These are phyloP conservation scores for Aspergillus fumigatus DNA, from an alignment of 2,329 filamentous ascomycete genomes.

Conservation along the genomic window DNA sequence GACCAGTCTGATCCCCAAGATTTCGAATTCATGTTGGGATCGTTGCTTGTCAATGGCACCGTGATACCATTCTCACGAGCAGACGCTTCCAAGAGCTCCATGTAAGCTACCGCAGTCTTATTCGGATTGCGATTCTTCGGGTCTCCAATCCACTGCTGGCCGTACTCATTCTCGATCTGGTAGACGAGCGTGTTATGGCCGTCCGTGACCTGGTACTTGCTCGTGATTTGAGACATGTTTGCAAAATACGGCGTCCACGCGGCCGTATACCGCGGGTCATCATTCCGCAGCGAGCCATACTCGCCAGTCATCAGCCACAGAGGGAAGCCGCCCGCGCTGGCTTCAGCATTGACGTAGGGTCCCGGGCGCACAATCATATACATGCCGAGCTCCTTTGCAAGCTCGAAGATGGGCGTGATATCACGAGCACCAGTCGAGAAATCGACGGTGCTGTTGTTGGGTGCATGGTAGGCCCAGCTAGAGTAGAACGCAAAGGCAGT, in stretches of 20 bases:
- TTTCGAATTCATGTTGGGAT: constrained; percentile 55
- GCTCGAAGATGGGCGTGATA: constrained; percentile 49
- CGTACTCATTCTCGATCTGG: constrained; percentile 35
- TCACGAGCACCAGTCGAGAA: constrained; percentile 52
- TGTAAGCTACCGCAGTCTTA: constrained; percentile 37
- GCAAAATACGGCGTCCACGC: constrained; percentile 30
- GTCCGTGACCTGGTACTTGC: constrained; percentile 26
- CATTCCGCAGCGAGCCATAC: constrained; percentile 31
- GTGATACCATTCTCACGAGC: constrained; percentile 55
- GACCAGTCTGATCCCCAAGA: constrained; percentile 60
- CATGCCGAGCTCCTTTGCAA: constrained; percentile 52
- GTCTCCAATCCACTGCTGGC: constrained; percentile 34
- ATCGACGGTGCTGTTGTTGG: constrained; percentile 44
- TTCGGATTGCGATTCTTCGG: constrained; percentile 44
- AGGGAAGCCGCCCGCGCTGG: constrained; percentile 59
- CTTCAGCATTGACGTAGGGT: constrained; percentile 61
- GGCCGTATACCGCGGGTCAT: constrained; percentile 27
- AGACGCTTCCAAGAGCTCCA: constrained; percentile 49
- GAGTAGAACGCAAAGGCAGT: constrained; percentile 47
- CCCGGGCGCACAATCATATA: constrained; percentile 56
- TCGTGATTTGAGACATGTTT: constrained; percentile 26
- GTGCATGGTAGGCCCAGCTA: constrained; percentile 48
- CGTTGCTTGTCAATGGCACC: constrained; percentile 56
- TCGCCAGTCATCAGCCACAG: constrained; percentile 58
- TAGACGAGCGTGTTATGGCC: constrained; percentile 25